Percentiles rank a stretch among this genome's conserved stretches.
These are phyloP conservation scores for Rutstroemia sp. DNA, from an alignment of 2,329 filamentous ascomycete genomes.

Conservation along the genomic window DNA sequence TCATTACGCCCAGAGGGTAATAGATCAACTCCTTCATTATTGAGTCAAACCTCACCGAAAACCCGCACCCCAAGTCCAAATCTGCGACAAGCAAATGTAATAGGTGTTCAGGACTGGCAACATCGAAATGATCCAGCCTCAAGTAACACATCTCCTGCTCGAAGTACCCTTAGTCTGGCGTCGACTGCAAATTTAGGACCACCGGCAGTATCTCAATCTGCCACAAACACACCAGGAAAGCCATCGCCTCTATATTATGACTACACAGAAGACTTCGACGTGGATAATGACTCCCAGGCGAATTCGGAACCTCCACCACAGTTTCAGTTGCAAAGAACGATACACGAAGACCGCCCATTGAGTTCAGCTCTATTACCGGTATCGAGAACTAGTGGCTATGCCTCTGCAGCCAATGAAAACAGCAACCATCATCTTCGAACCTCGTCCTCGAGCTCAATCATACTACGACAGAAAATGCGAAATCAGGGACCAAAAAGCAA, in stretches of 20 bases:
- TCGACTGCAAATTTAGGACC: constrained; percentile 25
- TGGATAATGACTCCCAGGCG: constrained; percentile 16
- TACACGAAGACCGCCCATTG: constrained; percentile 25
- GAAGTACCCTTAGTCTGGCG: constrained; percentile 25
- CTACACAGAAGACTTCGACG: constrained; percentile 31
- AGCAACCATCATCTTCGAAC: constrained; percentile 9
- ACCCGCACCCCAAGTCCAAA: constrained; percentile 23
- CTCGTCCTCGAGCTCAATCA: constrained; percentile 14
- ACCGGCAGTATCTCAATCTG: constrained; percentile 15
- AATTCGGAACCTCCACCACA: constrained; percentile 19
- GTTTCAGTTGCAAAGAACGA: constrained; percentile 25
- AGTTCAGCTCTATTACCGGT: constrained; percentile 14
- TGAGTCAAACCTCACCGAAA: constrained; percentile 22
- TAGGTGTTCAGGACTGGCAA: constrained; percentile 17
- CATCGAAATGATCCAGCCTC: constrained; percentile 17
- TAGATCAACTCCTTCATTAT: constrained; percentile 24
- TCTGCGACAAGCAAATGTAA: constrained; percentile 13
- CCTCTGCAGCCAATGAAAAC: constrained; percentile 2
- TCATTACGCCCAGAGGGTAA: constrained; percentile 24
- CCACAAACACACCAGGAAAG: constrained; percentile 24
- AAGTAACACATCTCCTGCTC: constrained; percentile 26
- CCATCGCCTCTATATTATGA: constrained; percentile 30
- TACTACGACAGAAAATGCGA: constrained; percentile 6
- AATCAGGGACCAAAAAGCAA: neutral
- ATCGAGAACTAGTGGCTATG: constrained; percentile 1